Percentiles rank a stretch among this genome's conserved stretches.
phyloP scores from a whole-genome alignment of 2,329 filamentous ascomycete species.

The Diaporthe velutina region DNA sequence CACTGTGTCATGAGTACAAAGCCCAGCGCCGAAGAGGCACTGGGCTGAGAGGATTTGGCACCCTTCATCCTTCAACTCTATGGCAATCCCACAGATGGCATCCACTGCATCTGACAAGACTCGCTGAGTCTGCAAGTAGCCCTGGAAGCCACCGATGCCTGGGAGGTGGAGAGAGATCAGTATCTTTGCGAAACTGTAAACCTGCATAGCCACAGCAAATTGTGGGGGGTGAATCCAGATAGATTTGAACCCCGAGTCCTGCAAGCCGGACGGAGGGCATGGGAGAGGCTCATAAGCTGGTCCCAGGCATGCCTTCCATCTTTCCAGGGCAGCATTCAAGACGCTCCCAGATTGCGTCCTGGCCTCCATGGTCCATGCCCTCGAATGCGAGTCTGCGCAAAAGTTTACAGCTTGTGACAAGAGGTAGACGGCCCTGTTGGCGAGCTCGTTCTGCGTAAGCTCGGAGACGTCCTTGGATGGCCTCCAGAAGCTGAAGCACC shows the following conservation, averaged over 20 bases:
- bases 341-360: conserved; percentile 38
- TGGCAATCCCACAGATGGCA: conserved; percentile 63
- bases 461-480: conserved; percentile 58
- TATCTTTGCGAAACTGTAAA: conserved; percentile 65
- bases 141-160: conserved; percentile 61
- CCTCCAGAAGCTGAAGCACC: conserved; percentile 69
- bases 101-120: conserved; percentile 61
- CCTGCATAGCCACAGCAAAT: conserved; percentile 61
- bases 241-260: conserved; percentile 54
- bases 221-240: conserved; percentile 65
- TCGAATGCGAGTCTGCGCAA: conserved; percentile 21
- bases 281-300: conserved; percentile 57
- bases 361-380: conserved; percentile 33
- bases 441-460: conserved; percentile 62
- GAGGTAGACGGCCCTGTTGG: conserved; percentile 62
- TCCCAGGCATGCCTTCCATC: conserved; percentile 49
- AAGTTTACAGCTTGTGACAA: conserved; percentile 67
- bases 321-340: conserved; percentile 45
- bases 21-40: conserved; percentile 57
- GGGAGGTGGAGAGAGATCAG: conserved; percentile 65
- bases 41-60: conserved; percentile 59
- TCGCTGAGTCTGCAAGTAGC: conserved; percentile 57
- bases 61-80: conserved; percentile 55
- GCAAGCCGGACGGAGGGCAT: conserved; percentile 40
- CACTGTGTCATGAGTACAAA: conserved; percentile 54